Base-by-base conservation (phyloP, 176 grass and related monocot genomes). In the Carex littledalei region DNA sequence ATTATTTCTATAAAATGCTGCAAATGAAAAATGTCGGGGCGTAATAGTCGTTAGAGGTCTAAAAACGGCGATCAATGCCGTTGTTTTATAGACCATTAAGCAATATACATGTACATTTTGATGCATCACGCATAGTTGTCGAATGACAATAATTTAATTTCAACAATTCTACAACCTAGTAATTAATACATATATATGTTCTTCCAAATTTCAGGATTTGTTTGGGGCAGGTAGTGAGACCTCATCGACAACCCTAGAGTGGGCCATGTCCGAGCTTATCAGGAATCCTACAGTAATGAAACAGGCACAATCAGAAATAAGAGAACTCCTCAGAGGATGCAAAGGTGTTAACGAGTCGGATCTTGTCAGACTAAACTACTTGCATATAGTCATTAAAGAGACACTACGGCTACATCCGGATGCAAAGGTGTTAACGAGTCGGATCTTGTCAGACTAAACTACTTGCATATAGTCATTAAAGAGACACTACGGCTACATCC, bases 281-380 rank as follows among this genome's bases (percentile, higher is more conserved):
- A 73, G 69, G 1, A 73, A 73, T 21, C 69, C 69, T 73, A 45
- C 41, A 12, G 69, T 73, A 17, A 49, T 73, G 69, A 73, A 73
- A 73, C 18, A 73, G 17, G 41, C 69, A 22, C 69, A 73, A 73
- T 73, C 69, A 24, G 69, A 73, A 73, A 49, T 73, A 20, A 47
- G 69, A 11, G 69, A 50, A 49, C 69, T 45, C 68, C 35, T 72
- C 4, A 32, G 8, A 72, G 39, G 68, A 72, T 72, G 37, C 15
- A 21, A 43, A 72, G n/a, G 29, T 0, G 3, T 72, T 72, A 32
- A 72, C 17, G 69, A 73, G 18, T 73, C 69, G 17, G 69, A 73
- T 22, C 39, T 73, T 39, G n/a, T 73, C 39, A 50, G 41, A 73
- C n/a, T 73, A 47, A 73, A 73, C 18, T 73, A 73, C 18, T 22